phyloP scores from a whole-genome alignment of 164 flowering plant species.

The Hamamelis virginiana region DNA sequence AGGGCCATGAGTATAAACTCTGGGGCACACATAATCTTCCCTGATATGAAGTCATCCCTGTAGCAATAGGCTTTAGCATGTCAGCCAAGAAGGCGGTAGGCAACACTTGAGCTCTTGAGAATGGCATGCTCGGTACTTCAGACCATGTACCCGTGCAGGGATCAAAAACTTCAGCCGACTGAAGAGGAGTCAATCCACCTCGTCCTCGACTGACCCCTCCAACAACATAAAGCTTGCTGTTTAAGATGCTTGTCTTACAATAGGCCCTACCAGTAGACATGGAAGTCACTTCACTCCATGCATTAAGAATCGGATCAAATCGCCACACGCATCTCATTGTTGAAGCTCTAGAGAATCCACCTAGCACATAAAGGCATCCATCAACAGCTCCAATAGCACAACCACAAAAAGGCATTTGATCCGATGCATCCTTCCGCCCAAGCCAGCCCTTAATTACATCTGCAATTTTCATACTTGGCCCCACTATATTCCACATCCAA shows the following conservation, averaged over 20 bases:
- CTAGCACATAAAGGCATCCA: conserved; percentile 80
- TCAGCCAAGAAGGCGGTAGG: conserved; percentile 78
- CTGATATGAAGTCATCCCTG: conserved; percentile 80
- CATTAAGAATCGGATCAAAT: conserved; percentile 64
- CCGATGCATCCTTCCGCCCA: conserved; percentile 52
- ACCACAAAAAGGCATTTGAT: conserved; percentile 66
- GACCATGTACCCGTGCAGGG: conserved; percentile 65
- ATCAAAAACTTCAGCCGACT: conserved; percentile 86
- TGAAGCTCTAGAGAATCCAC: conserved; percentile 68
- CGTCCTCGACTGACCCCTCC: conserved; percentile 77
- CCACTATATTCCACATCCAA: conserved; percentile 47
- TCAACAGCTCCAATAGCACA: conserved; percentile 74
- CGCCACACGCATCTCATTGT: conserved; percentile 70
- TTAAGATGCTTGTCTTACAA: conserved; percentile 54
- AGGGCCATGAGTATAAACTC: conserved; percentile 34
- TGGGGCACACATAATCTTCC: conserved; percentile 85
- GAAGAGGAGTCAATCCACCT: conserved; percentile 78
- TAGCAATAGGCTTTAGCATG: conserved; percentile 85
- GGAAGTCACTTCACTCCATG: conserved; percentile 58
- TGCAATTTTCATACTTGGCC: conserved; percentile 46
- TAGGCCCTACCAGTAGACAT: conserved; percentile 60
- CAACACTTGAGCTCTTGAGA: conserved; percentile 68
- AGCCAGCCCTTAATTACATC: conserved; percentile 69
- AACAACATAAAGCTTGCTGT: conserved; percentile 62
- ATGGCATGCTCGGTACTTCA: conserved; percentile 83